A percentile compares a stretch with the other conserved stretches of the same genome.
Conservation (phyloP, 75 land plant species). For the Selaginella moellendorffii region DNA sequence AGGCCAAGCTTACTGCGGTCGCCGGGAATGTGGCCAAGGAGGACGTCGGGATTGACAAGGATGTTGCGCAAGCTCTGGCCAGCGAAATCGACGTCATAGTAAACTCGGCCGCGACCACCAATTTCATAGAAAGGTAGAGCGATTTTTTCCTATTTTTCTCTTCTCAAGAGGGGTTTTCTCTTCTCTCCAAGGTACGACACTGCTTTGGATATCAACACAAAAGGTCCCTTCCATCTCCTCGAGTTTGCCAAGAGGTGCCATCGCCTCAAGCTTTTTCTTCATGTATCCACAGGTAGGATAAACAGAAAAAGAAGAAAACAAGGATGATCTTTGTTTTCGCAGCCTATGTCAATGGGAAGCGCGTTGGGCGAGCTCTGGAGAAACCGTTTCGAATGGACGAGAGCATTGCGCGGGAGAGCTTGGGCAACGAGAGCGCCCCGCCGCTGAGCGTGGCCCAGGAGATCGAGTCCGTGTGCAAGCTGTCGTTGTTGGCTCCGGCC, state of each 20-base stretch:
- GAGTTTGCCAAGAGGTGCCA: constrained; percentile 48
- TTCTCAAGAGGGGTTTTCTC: background rate
- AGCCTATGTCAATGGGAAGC: constrained; percentile 88
- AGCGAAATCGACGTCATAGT: constrained; percentile 55
- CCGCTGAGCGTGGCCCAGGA: constrained; percentile 9
- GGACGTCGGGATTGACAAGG: constrained; percentile 39
- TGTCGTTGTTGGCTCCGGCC: constrained; percentile 7
- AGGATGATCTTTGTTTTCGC: constrained; percentile 1
- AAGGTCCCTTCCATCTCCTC: constrained; percentile 49
- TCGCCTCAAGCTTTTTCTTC: constrained; percentile 59
- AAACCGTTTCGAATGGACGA: constrained; percentile 53
- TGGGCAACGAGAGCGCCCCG: constrained; percentile 20
- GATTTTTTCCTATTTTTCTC: background rate
- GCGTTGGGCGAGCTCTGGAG: constrained; percentile 51
- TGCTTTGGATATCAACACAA: constrained; percentile 71
- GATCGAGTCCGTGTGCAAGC: background rate
- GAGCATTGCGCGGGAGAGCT: constrained; percentile 49
- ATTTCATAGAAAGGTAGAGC: constrained; percentile 79
- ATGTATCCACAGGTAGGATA: constrained; percentile 68
- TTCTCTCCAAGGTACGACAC: constrained; percentile 49
- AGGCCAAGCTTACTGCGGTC: constrained; percentile 57
- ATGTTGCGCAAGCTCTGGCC: constrained; percentile 24
- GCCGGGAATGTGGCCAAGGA: constrained; percentile 44
- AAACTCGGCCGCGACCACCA: constrained; percentile 87
- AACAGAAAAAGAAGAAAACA: background rate